Evolutionary conservation across 2,329 filamentous ascomycete genomes (phyloP).

Genomic region (Fusarium begoniae): DNA sequence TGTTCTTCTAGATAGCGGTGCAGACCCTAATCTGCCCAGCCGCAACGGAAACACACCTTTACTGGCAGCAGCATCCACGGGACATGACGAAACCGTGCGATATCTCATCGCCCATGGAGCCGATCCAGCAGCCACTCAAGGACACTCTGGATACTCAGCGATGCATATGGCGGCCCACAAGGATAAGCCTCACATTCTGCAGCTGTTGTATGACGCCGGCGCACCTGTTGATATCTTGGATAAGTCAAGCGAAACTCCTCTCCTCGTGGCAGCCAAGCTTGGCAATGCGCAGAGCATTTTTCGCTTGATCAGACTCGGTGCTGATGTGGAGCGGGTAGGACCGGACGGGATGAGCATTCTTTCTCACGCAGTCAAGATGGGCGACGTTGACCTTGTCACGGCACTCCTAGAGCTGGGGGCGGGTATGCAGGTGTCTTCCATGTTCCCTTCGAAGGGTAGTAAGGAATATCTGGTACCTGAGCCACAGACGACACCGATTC

Average conservation of each 20-base stretch:
- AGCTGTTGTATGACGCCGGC: slow-evolving; percentile 35
- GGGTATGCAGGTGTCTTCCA: slow-evolving; percentile 24
- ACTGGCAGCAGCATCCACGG: slow-evolving; percentile 39
- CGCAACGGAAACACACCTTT: slow-evolving; percentile 43
- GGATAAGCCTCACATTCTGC: slow-evolving; percentile 37
- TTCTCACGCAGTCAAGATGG: slow-evolving; percentile 41
- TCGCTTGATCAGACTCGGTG: slow-evolving; percentile 38
- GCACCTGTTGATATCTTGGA: slow-evolving; percentile 38
- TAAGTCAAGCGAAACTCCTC: slow-evolving; percentile 39
- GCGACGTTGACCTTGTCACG: slow-evolving; percentile 36
- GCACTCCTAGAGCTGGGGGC: slow-evolving; percentile 37
- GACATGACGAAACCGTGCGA: slow-evolving; percentile 42
- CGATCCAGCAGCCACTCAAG: slow-evolving; percentile 33
- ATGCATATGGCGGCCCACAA: slow-evolving; percentile 45
- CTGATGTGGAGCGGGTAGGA: slow-evolving; percentile 40
- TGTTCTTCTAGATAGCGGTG: slow-evolving; percentile 39
- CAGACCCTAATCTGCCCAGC: slow-evolving; percentile 39
- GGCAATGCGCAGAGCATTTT: slow-evolving; percentile 38
- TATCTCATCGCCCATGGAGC: slow-evolving; percentile 41
- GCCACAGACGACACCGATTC: slow-evolving; percentile 40
- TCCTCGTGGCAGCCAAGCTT: slow-evolving; percentile 42
- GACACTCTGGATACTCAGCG: slow-evolving; percentile 39
- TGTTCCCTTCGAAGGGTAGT: slow-evolving; percentile 4
- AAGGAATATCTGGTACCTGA: slow-evolving; percentile 39
- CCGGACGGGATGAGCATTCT: slow-evolving; percentile 44